Base-by-base conservation (phyloP, 1,284 basidiomycete species). In the Ganoderma boninense region DNA sequence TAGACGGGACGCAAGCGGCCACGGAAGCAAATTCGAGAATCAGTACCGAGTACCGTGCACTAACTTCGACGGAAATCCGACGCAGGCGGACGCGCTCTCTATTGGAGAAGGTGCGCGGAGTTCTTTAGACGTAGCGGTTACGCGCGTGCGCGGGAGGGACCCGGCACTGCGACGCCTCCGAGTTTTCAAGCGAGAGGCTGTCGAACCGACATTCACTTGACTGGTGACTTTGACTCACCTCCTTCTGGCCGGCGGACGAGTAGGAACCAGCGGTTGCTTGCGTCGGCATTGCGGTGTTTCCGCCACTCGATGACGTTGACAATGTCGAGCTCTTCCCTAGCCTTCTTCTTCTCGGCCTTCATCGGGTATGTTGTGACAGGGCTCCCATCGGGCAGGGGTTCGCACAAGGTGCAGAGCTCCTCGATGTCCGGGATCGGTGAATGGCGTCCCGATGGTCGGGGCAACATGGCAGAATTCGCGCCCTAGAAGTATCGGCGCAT, bases 251-350 rank as follows among this genome's bases (percentile, higher is more conserved):
- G 86, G 77, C 92, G 91, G 70, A 93, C 86, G 70, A 97, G 87
- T 32, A 97, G 80, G 81, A 96, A 95, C 79, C 84, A 87, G 54
- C 90, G 84, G 46, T 86, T 80, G 44, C 60, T 62, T n/a, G 61
- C 73, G 6, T 42, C 29, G 0, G 54, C 42, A 52, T n/a, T 38
- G 18, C 65, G 32, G 35, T 78, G 79, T 20, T 77, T 76, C 8
- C 83, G 83, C 94, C 95, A 97, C 82, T 96, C 94, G 43, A 98
- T 83, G 23, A 97, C 89, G 77, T 91, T 94, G 26, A 98, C 96
- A 8, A 92, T 86, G 77, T 97, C 95, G 52, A 94, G 83, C 79
- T 99, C 97, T 77, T 94, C 91, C 52, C 96, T 86, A 2, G 92
- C 89, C 77, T 92, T 94, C 83, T 97, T 97, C 75, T 94, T 93